Percentiles rank a stretch among this genome's conserved stretches.
These are phyloP conservation scores for Vitis hybrid DNA, from an alignment of 177 flowering plant species.

Conservation along the genomic window DNA sequence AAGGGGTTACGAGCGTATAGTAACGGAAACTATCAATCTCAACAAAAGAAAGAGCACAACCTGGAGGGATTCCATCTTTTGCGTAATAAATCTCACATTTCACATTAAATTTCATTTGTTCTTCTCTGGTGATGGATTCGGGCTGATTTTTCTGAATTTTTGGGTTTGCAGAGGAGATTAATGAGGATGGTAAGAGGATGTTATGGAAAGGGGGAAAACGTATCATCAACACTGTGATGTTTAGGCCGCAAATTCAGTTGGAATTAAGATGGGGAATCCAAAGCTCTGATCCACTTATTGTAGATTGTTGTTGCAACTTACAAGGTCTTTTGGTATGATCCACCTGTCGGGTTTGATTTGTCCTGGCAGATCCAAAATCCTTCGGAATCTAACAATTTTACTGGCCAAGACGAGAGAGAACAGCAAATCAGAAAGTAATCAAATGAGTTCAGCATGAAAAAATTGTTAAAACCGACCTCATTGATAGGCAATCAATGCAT, in stretches of 20 bases:
- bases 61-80: slow-evolving; percentile 1
- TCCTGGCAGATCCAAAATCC: too few species aligned
- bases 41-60: slow-evolving; percentile 8
- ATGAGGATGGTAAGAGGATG: slow-evolving; percentile 20
- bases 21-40: background rate
- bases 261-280: too few species aligned
- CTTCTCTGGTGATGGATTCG: background rate
- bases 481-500: too few species aligned
- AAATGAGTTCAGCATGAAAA: too few species aligned
- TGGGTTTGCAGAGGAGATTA: slow-evolving; percentile 27
- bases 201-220: background rate
- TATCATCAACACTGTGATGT: too few species aligned
- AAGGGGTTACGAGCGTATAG: slow-evolving; percentile 11
- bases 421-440: too few species aligned
- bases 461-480: too few species aligned
- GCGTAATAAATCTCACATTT: slow-evolving; percentile 5
- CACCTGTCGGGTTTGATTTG: too few species aligned
- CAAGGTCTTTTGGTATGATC: too few species aligned
- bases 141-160: background rate
- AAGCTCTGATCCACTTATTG: background rate
- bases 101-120: background rate
- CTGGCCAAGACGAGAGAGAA: too few species aligned
- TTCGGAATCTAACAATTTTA: too few species aligned
- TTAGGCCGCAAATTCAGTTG: too few species aligned
- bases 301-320: background rate